Conservation (phyloP, 768 basidiomycete species). For the Agaricus blazei region DNA sequence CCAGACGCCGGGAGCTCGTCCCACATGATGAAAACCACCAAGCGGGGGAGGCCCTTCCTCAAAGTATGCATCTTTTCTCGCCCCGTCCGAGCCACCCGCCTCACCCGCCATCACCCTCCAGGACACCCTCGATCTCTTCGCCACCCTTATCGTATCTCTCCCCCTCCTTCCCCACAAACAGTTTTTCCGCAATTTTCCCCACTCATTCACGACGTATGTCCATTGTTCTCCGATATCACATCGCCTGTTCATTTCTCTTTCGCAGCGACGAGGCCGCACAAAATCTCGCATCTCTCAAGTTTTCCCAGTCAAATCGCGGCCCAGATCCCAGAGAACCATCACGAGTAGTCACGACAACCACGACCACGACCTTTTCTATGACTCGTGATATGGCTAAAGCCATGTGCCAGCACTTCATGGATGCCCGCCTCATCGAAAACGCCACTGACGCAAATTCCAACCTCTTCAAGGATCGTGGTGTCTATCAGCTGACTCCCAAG, state of each 20-base stretch:
- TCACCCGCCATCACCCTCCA: conserved; percentile 24
- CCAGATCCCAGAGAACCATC: conserved; percentile 97
- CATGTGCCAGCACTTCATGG: conserved; percentile 99
- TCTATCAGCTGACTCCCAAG: conserved; percentile 94
- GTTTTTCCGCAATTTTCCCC: conserved; percentile 92
- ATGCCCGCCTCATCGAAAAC: conserved; percentile 95
- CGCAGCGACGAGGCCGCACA: conserved; percentile 90
- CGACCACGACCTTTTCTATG: conserved; percentile 99
- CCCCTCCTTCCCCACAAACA: conserved; percentile 87
- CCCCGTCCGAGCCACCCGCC: conserved; percentile 5
- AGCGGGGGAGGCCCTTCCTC: conserved; percentile 89
- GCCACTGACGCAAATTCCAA: conserved; percentile 85
- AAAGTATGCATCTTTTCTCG: conserved; percentile 49
- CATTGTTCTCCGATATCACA: conserved; percentile 9
- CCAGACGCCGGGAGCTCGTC: conserved; percentile 57
- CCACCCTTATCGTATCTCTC: conserved; percentile 92
- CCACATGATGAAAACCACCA: conserved; percentile 99
- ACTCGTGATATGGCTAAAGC: conserved; percentile 99
- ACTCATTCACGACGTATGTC: conserved; percentile 93
- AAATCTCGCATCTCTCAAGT: conserved; percentile 93
- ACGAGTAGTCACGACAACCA: conserved; percentile 98
- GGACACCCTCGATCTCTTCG: conserved; percentile 98
- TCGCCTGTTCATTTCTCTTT: conserved; percentile 11
- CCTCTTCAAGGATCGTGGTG: conserved; percentile 96
- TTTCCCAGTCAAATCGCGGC: conserved; percentile 97